Conservation (phyloP, 140 eudicot genomes). For the Oenanthe javanica region DNA sequence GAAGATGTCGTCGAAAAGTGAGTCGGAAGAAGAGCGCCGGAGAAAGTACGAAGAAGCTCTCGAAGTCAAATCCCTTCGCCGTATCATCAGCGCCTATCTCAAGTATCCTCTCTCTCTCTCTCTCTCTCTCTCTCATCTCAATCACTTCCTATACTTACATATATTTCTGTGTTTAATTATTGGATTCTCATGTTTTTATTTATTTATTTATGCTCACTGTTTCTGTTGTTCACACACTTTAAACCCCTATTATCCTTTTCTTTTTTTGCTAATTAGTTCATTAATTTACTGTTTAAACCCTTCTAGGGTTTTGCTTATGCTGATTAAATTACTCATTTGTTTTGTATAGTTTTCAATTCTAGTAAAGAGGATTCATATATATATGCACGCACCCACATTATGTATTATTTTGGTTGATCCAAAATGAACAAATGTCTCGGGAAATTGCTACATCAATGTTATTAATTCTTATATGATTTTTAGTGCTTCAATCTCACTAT, state of each 20-base stretch:
- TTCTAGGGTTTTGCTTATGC: background rate
- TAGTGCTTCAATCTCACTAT: background rate
- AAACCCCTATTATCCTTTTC: too few species aligned
- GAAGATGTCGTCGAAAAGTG: constrained; percentile 14
- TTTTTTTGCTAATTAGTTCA: background rate
- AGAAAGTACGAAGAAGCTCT: constrained; percentile 73
- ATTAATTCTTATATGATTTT: background rate
- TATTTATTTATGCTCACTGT: background rate
- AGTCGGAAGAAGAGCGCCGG: constrained; percentile 49
- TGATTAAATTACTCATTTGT: background rate
- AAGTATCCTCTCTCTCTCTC: constrained; percentile 32
- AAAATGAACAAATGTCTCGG: background rate
- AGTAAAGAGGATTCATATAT: too few species aligned
- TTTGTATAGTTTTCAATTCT: too few species aligned
- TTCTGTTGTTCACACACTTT: background rate
- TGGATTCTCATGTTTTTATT: background rate
- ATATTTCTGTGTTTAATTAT: background rate
- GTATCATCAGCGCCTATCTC: constrained; percentile 86
- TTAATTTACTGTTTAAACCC: background rate
- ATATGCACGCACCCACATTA: too few species aligned
- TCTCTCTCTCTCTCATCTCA: background rate
- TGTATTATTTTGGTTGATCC: background rate
- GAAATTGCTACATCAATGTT: too few species aligned
- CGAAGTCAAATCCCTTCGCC: constrained; percentile 88
- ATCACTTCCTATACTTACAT: background rate